phyloP scores from a whole-genome alignment of 495 filamentous ascomycete species.

The Thozetella sp. region DNA sequence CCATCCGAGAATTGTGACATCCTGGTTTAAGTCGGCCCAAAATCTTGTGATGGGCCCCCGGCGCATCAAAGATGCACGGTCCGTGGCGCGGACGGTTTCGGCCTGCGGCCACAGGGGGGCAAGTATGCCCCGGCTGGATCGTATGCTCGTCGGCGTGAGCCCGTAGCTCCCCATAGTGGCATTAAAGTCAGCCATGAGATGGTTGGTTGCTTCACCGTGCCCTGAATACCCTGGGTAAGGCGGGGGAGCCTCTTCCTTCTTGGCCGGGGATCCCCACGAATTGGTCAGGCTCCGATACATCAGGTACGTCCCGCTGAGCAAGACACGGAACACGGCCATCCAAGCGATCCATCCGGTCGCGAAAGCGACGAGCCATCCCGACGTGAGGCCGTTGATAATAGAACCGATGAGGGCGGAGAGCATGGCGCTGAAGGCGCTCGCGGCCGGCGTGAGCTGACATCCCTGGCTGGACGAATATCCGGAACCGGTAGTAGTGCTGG shows the following conservation, averaged over 20 bases:
- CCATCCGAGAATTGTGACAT: slow-evolving; percentile 6
- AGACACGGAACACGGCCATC: slow-evolving; percentile 12
- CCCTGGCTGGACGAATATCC: neutral
- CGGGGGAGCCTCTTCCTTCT: neutral
- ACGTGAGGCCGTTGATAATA: slow-evolving; percentile 11
- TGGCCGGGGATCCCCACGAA: slow-evolving; percentile 1
- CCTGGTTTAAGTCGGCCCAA: neutral
- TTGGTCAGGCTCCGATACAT: slow-evolving; percentile 4
- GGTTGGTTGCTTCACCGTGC: too few species aligned
- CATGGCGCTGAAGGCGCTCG: slow-evolving; percentile 10
- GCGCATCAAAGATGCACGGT: neutral
- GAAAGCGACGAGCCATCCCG: slow-evolving; percentile 12
- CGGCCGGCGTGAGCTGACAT: slow-evolving; percentile 6
- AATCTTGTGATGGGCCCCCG: neutral
- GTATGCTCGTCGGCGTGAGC: neutral
- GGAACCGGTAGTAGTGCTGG: too few species aligned
- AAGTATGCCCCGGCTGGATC: neutral
- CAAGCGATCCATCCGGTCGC: slow-evolving; percentile 12
- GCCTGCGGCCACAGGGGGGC: slow-evolving; percentile 5
- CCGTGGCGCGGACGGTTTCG: slow-evolving; percentile 3
- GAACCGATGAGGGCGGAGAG: slow-evolving; percentile 13
- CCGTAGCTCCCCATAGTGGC: neutral
- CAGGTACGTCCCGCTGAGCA: slow-evolving; percentile 10
- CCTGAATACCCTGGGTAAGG: neutral
- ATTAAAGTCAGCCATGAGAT: neutral